Conservation (phyloP, 352 stramenopile species). For the Globisporangium sylvaticum region DNA sequence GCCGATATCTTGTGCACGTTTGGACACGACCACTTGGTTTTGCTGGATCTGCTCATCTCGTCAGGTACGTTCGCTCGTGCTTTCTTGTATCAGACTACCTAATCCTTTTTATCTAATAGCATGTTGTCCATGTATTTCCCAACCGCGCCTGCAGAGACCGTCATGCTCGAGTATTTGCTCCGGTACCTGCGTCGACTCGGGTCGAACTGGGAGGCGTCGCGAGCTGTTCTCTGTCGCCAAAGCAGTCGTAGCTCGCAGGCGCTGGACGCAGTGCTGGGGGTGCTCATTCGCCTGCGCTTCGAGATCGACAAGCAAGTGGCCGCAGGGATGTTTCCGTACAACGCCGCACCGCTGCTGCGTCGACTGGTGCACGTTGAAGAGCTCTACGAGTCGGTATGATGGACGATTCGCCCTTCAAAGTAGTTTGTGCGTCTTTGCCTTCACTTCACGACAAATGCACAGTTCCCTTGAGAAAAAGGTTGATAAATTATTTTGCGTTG, state of each 20-base stretch:
- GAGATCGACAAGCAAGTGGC: conserved; percentile 52
- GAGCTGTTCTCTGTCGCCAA: conserved; percentile 17
- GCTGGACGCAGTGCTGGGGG: conserved; percentile 39
- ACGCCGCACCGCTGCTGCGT: conserved; percentile 34
- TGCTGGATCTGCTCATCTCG: conserved; percentile 68
- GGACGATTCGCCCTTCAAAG: background rate
- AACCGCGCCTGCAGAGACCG: conserved; percentile 39
- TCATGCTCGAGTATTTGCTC: conserved; percentile 60
- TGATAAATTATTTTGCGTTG: background rate
- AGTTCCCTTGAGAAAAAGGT: background rate
- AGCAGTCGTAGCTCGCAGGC: background rate
- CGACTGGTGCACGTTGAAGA: conserved; percentile 48
- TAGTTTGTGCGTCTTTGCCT: background rate
- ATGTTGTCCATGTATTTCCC: background rate
- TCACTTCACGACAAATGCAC: background rate
- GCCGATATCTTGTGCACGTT: conserved; percentile 40
- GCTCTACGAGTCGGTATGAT: conserved; percentile 36
- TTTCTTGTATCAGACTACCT: background rate
- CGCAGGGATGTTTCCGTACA: conserved; percentile 53
- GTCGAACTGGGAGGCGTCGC: conserved; percentile 26
- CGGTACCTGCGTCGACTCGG: conserved; percentile 43
- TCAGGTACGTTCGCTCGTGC: conserved; percentile 36
- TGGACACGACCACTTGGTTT: conserved; percentile 52
- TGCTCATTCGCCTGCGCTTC: conserved; percentile 56
- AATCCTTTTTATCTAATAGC: background rate